These are phyloP conservation scores for Hymenotorrendiella dingleyae DNA, from an alignment of 2,329 filamentous ascomycete genomes.

Conservation along the genomic window DNA sequence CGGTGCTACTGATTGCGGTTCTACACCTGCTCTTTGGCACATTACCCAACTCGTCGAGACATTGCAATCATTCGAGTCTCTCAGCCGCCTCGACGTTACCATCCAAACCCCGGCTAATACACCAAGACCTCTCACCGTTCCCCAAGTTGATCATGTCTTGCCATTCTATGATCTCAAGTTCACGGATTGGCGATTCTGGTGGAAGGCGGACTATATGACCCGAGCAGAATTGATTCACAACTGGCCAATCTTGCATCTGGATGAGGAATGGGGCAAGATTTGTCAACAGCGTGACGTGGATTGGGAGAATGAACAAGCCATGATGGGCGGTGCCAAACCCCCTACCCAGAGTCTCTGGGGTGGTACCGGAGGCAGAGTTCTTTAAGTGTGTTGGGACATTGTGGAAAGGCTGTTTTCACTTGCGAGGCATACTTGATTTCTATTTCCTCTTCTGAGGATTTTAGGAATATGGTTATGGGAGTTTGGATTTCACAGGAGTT, in stretches of 20 bases:
- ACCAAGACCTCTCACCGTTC: constrained; percentile 4
- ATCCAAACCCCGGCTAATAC: not conserved
- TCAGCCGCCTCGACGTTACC: not conserved
- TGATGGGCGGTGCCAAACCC: not conserved
- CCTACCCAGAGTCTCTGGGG: no score
- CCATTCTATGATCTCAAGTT: constrained; percentile 25
- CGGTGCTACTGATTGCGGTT: not conserved
- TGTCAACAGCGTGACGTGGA: not conserved
- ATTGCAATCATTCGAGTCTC: not conserved
- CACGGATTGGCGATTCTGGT: constrained; percentile 19
- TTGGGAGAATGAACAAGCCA: not conserved
- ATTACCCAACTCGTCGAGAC: not conserved
- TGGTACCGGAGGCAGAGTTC: no score
- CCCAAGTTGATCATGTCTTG: constrained; percentile 18
- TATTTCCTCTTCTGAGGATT: no score
- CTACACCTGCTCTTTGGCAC: not conserved
- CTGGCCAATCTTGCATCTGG: constrained; percentile 9
- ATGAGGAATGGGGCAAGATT: constrained; percentile 7
- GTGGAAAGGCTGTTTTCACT: no score
- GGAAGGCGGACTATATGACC: constrained; percentile 13
- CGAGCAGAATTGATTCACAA: constrained; percentile 4
- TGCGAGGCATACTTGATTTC: no score
- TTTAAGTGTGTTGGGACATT: no score
- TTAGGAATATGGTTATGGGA: no score
- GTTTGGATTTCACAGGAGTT: no score